Evolutionary conservation across 2,329 filamentous ascomycete species (phyloP).

Genomic region (Cercospora janseana): DNA sequence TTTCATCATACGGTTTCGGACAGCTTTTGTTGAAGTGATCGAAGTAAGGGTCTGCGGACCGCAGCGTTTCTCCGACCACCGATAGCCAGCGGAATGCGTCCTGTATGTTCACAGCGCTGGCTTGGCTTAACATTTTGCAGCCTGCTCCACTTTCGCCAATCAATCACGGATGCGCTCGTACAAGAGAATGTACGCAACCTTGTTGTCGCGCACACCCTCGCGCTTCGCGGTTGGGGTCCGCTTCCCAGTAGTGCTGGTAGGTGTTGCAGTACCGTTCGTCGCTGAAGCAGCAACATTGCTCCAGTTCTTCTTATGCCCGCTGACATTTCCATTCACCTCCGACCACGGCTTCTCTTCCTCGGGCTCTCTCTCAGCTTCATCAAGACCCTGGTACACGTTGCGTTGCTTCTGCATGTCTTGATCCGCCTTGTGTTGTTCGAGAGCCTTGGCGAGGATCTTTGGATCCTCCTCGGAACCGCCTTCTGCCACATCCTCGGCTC

Average conservation of each 20-base stretch:
- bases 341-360: conserved; percentile 71
- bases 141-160: not conserved
- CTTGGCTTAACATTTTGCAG: conserved; percentile 1
- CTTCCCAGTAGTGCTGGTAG: conserved; percentile 49
- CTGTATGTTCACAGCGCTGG: not conserved
- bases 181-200: conserved; percentile 94
- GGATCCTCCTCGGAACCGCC: conserved; percentile 77
- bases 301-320: conserved; percentile 56
- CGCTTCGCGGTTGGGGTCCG: conserved; percentile 52
- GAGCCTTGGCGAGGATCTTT: conserved; percentile 62
- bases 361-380: conserved; percentile 65
- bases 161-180: conserved; percentile 59
- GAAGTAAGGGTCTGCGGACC: too few species aligned
- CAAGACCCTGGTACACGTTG: conserved; percentile 71
- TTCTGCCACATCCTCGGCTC: conserved; percentile 84
- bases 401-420: conserved; percentile 41
- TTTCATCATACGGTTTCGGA: not conserved
- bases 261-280: conserved; percentile 59
- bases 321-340: conserved; percentile 66
- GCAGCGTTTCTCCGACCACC: not conserved
- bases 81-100: too few species aligned
- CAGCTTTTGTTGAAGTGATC: not conserved
- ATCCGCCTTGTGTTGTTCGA: conserved; percentile 66
- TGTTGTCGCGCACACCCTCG: conserved; percentile 74
- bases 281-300: conserved; percentile 49